Base-by-base conservation (phyloP, 75 land plant species). In the Gnetum montanum region DNA sequence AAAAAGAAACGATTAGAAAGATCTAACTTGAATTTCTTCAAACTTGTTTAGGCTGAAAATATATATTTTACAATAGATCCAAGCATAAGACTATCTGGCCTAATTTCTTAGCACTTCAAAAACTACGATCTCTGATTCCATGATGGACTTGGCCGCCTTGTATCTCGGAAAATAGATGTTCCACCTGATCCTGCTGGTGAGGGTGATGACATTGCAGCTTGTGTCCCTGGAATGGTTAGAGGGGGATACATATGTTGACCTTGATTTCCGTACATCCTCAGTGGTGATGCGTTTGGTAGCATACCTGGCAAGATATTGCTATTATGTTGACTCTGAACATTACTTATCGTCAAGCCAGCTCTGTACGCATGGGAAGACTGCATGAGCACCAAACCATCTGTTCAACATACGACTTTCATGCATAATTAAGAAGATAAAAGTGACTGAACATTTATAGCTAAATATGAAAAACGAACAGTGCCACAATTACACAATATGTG, bases 111-210 rank as follows among this genome's bases (percentile, higher is more conserved):
- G n/a, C n/a, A n/a, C n/a, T n/a, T n/a, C n/a, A n/a, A n/a, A n/a
- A n/a, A n/a, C n/a, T n/a, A n/a, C 27, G n/a, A 52, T 34, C 55
- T 31, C 18, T 52, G 55, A 52, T 52, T 52, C 55, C 55, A 52
- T 50, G 53, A 50, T 52, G 55, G 55, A 11, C 55, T 52, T 34
- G 37, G 19, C 23, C 55, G 55, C 1, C 55, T 34, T 33, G 55
- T 20, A 33, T 52, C 55, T 7, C 55, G 55, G 34, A 52, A 31
- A 36, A 52, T 52, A 52, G 55, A 52, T 52, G 55, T 52, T 22
- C 55, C 55, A 52, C 55, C 34, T 5, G 55, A 52, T 33, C 36
- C 29, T 30, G 36, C 55, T 52, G 55, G 55, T 31, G 55, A 52
- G 10, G 55, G 55, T 52, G 55, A 52, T 11, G 55, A 52, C 15